Conservation (phyloP, 2,329 filamentous ascomycete species). For the Diaporthe vaccinii region DNA sequence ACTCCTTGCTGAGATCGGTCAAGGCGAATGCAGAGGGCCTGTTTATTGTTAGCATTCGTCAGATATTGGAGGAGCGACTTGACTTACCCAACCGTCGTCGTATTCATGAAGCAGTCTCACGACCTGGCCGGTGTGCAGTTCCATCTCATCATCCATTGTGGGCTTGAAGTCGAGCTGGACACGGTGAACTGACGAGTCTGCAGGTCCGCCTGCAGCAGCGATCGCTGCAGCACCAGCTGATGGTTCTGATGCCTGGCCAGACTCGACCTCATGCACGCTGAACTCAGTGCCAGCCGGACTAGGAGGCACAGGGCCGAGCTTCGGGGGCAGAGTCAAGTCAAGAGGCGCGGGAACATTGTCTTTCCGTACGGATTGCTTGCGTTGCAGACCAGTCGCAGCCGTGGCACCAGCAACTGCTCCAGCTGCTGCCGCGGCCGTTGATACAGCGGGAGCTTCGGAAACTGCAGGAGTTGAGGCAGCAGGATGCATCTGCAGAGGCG, state of each 20-base stretch:
- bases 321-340: constrained; percentile 64
- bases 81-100: constrained; percentile 95
- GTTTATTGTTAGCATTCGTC: constrained; percentile 14
- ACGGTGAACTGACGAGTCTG: constrained; percentile 80
- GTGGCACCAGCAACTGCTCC: constrained; percentile 45
- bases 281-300: constrained; percentile 76
- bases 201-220: constrained; percentile 72
- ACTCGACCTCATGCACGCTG: constrained; percentile 57
- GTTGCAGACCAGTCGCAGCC: constrained; percentile 53
- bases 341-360: constrained; percentile 61
- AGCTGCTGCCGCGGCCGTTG: constrained; percentile 36
- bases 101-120: constrained; percentile 95
- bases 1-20: constrained; percentile 95
- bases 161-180: constrained; percentile 96
- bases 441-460: background rate
- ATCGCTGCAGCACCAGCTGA: constrained; percentile 71
- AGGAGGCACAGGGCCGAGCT: constrained; percentile 57
- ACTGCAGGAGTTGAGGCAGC: background rate
- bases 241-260: constrained; percentile 64
- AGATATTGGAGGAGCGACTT: background rate
- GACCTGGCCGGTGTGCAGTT: constrained; percentile 83
- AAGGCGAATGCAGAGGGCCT: constrained; percentile 92
- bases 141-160: constrained; percentile 92
- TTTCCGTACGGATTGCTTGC: constrained; percentile 70
- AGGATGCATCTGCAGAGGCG: constrained; percentile 33